These are phyloP conservation scores for Leccinum angustisporum DNA, from an alignment of 1,284 basidiomycete species.

Conservation along the genomic window DNA sequence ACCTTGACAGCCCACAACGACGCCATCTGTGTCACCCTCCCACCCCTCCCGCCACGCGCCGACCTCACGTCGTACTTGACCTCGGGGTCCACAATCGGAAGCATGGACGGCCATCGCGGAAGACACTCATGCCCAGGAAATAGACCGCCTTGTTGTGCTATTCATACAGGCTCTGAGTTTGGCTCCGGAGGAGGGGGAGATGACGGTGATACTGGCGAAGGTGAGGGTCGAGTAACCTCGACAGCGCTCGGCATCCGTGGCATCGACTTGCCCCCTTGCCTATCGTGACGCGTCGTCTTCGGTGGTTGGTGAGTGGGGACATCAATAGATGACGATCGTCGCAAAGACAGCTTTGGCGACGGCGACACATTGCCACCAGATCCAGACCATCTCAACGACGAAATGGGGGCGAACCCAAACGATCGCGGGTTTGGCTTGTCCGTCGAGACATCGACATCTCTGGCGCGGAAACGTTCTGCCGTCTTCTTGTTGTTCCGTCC, in stretches of 20 bases:
- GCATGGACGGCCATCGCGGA: constrained; percentile 38
- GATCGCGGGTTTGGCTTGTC: constrained; percentile 62
- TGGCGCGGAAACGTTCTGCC: constrained; percentile 3
- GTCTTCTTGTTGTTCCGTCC: background rate
- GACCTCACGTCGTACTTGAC: constrained; percentile 72
- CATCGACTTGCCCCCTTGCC: background rate
- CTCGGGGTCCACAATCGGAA: constrained; percentile 43
- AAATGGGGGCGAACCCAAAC: constrained; percentile 69
- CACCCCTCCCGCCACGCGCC: constrained; percentile 75
- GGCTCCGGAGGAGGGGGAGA: background rate
- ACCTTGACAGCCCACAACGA: constrained; percentile 41
- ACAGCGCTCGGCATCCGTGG: constrained; percentile 16
- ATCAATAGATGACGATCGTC: constrained; percentile 28
- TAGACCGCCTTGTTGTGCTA: background rate
- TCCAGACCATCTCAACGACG: constrained; percentile 41
- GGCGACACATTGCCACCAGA: constrained; percentile 4
- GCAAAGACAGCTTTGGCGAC: constrained; percentile 16
- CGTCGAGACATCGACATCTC: background rate
- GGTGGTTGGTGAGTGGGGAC: constrained; percentile 10
- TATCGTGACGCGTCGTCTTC: background rate
- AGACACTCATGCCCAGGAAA: background rate
- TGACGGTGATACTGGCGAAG: background rate
- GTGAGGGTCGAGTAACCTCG: background rate
- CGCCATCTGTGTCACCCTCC: constrained; percentile 40
- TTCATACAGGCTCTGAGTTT: background rate